Evolutionary conservation across 1,139 yeast species (phyloP).

Genomic region (Saccharomyces hybrid): DNA sequence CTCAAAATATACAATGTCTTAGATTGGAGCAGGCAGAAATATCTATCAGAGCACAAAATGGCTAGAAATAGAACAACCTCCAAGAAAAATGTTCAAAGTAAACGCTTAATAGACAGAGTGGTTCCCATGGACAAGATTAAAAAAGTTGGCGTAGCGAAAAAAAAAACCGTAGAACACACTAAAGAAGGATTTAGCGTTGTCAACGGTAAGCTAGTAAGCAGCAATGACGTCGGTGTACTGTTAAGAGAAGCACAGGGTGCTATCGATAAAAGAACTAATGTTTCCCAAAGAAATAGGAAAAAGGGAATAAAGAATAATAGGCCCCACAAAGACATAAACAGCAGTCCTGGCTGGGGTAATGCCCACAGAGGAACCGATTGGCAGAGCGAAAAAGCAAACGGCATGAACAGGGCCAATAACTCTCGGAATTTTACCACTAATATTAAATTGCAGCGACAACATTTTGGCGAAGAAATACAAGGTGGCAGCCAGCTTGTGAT

Average conservation of each 20-base stretch:
- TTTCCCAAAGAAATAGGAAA: conserved; percentile 1
- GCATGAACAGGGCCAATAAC: background rate
- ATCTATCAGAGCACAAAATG: background rate
- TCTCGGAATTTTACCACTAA: background rate
- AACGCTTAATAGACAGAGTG: conserved; percentile 1
- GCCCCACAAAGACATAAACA: background rate
- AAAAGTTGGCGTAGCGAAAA: background rate
- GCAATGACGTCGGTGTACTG: conserved; percentile 23
- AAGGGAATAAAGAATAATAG: background rate
- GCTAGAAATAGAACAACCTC: background rate
- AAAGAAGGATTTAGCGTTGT: conserved; percentile 21
- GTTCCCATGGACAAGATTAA: background rate
- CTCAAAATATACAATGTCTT: background rate
- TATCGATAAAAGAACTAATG: conserved; percentile 8
- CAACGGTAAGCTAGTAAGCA: conserved; percentile 23
- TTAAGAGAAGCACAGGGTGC: conserved; percentile 17
- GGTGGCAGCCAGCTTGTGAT: conserved; percentile 15
- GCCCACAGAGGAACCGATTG: background rate
- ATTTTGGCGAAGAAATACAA: background rate
- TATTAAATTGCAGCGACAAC: background rate
- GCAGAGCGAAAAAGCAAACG: background rate
- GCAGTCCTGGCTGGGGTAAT: background rate
- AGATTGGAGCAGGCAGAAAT: background rate
- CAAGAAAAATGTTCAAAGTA: background rate
- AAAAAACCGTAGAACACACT: conserved; percentile 4